Percentiles rank a stretch among this genome's conserved stretches.
phyloP scores from a whole-genome alignment of 768 basidiomycete genomes.

The Boletus edulis region DNA sequence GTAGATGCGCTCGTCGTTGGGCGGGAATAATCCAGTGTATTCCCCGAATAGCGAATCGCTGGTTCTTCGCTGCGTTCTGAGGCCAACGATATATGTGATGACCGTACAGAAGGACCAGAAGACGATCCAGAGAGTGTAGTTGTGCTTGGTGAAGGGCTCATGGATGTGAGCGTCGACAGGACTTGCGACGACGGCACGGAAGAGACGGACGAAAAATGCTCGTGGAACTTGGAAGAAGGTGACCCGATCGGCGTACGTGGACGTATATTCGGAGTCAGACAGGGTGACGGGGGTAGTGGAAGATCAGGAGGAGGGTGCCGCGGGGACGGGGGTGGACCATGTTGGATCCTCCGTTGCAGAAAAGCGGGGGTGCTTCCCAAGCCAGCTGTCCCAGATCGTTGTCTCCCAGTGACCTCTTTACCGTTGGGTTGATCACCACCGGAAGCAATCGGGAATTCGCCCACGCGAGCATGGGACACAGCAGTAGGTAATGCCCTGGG shows the following conservation, averaged over 20 bases:
- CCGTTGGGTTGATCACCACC: slow-evolving; percentile 10
- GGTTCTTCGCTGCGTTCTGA: slow-evolving; percentile 19
- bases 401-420: slow-evolving; percentile 9
- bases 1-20: slow-evolving; percentile 22
- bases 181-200: slow-evolving; percentile 17
- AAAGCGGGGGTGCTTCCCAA: slow-evolving; percentile 23
- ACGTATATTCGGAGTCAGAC: not conserved
- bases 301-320: slow-evolving; percentile 28
- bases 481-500: slow-evolving; percentile 3
- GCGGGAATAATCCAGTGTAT: slow-evolving; percentile 9
- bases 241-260: slow-evolving; percentile 11
- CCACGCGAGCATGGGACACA: not conserved
- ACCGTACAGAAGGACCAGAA: slow-evolving; percentile 28
- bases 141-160: slow-evolving; percentile 21
- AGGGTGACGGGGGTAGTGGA: slow-evolving; percentile 29
- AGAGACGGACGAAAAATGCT: slow-evolving; percentile 31
- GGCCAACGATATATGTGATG: slow-evolving; percentile 17
- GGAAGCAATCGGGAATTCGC: not conserved
- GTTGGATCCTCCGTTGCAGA: slow-evolving; percentile 29
- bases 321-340: slow-evolving; percentile 24
- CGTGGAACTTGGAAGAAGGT: slow-evolving; percentile 31
- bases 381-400: slow-evolving; percentile 12
- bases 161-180: slow-evolving; percentile 5
- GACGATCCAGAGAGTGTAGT: slow-evolving; percentile 28
- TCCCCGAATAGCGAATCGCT: slow-evolving; percentile 8